Percentiles rank a stretch among this genome's conserved stretches.
Evolutionary conservation across 73 alveolate species (phyloP).

Genomic region (Stentor coeruleus): DNA sequence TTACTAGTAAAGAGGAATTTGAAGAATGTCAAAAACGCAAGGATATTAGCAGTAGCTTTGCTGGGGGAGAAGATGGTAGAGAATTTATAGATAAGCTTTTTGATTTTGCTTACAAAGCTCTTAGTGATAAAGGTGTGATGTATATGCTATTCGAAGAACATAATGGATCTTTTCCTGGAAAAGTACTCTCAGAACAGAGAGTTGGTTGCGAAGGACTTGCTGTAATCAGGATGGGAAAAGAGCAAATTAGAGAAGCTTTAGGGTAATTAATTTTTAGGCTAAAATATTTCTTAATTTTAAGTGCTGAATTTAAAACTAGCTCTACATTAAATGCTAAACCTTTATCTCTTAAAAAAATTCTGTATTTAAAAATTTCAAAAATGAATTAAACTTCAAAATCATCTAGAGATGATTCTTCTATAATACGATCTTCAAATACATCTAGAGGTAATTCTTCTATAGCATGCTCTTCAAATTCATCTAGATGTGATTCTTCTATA

Average conservation of each 20-base stretch:
- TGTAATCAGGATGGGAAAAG: neutral
- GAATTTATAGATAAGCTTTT: constrained; percentile 23
- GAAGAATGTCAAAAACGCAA: constrained; percentile 18
- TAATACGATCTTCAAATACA: too few species aligned
- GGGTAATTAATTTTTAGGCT: too few species aligned
- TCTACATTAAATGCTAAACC: too few species aligned
- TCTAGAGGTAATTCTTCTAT: too few species aligned
- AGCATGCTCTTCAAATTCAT: too few species aligned
- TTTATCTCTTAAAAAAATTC: too few species aligned
- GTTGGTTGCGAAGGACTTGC: constrained; percentile 15
- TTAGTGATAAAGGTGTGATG: constrained; percentile 11
- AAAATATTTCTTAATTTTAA: too few species aligned
- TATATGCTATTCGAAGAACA: neutral
- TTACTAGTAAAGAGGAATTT: constrained; percentile 22
- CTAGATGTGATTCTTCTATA: too few species aligned
- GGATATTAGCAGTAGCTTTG: constrained; percentile 23
- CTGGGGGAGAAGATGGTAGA: constrained; percentile 28
- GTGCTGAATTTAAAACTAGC: too few species aligned
- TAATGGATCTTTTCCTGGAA: constrained; percentile 3
- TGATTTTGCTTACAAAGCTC: neutral
- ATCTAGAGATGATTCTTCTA: too few species aligned
- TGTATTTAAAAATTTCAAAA: too few species aligned
- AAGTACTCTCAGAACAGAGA: neutral
- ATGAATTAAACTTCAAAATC: too few species aligned
- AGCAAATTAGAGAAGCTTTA: neutral